Evolutionary conservation across 768 basidiomycete species (phyloP), one percentile per base, ranked within the genome.

Genomic region (Pulveroboletus sp.): DNA sequence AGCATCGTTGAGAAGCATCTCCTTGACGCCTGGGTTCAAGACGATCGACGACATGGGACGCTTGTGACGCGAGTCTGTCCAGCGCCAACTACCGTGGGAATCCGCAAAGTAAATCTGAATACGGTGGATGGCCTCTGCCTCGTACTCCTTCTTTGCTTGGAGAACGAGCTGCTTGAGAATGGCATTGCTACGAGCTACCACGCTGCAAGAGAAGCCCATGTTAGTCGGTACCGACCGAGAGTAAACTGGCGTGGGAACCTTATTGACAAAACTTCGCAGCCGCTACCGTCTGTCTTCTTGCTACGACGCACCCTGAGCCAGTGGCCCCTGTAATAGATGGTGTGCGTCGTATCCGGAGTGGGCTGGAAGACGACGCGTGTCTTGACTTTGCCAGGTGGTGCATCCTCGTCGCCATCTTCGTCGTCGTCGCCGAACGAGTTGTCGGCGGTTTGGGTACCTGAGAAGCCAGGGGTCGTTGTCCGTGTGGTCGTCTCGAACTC

Each of bases 71-170:
- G 86, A 87, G 67, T 91, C 90, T 0, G 88, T 88, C 83, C 86
- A 90, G 33, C 89, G 76, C 91, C 91, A 93, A 43, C 81, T 82
- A 30, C 89, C 89, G 65, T 90, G 87, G 5, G 84, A 84, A 67
- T 93, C 91, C 14, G 90, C 89, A 63, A 91, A 90, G 64, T 90
- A 92, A 31, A 93, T 89, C 66, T 90, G 88, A 55, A 93, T 89
- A 38, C 88, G 80, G 60, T 91, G 87, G 37, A 91, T 79, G 31
- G 87, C 84, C 61, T 92, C 89, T 0, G 89, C 87, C 67, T 92
- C 88, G 64, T 92, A 92, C 61, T 88, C 85, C 60, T 80, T 81
- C 74, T 92, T 92, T n/a, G 90, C 90, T 59, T 90, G 86, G 21
- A 91, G 79, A 38, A 93, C 86, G 54, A 93, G 84, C 68, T 91